Conservation (phyloP, 2,329 filamentous ascomycete species). For the Orbilia quercus region DNA sequence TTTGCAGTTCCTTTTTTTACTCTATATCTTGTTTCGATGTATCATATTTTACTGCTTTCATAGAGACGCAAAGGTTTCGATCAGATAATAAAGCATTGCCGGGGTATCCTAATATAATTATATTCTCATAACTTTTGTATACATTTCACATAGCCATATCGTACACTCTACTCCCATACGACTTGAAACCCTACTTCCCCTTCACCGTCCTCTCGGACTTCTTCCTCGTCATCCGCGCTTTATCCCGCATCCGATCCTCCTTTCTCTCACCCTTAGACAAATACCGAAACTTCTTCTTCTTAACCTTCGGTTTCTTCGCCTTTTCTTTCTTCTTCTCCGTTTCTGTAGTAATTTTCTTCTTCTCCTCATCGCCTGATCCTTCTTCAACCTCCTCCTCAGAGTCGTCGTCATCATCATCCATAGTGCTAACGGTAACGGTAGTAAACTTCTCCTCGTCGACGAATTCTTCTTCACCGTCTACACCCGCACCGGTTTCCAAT, state of each 20-base stretch:
- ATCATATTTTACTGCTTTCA: not conserved
- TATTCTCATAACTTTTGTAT: not conserved
- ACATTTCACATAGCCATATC: not conserved
- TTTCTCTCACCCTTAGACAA: conserved; percentile 86
- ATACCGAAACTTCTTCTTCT: conserved; percentile 92
- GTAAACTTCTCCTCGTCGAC: conserved; percentile 96
- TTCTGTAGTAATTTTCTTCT: conserved; percentile 25
- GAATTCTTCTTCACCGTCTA: conserved; percentile 91
- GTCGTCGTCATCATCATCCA: conserved; percentile 76
- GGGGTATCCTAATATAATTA: conserved; percentile 13
- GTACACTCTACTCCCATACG: not conserved
- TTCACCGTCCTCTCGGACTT: conserved; percentile 27
- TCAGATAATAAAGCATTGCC: conserved; percentile 3
- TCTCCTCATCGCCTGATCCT: conserved; percentile 60
- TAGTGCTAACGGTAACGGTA: conserved; percentile 90
- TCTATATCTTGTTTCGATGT: conserved; percentile 4
- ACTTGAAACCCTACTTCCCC: not conserved
- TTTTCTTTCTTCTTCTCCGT: conserved; percentile 61
- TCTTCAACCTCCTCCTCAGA: conserved; percentile 63
- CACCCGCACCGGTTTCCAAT: conserved; percentile 72
- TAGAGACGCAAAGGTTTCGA: not conserved
- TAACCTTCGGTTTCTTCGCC: conserved; percentile 74
- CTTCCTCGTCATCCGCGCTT: conserved; percentile 76
- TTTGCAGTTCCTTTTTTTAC: not conserved
- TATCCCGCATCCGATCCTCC: conserved; percentile 71